Base-by-base conservation (phyloP, 768 basidiomycete species). In the Daedaleopsis sinensis region DNA sequence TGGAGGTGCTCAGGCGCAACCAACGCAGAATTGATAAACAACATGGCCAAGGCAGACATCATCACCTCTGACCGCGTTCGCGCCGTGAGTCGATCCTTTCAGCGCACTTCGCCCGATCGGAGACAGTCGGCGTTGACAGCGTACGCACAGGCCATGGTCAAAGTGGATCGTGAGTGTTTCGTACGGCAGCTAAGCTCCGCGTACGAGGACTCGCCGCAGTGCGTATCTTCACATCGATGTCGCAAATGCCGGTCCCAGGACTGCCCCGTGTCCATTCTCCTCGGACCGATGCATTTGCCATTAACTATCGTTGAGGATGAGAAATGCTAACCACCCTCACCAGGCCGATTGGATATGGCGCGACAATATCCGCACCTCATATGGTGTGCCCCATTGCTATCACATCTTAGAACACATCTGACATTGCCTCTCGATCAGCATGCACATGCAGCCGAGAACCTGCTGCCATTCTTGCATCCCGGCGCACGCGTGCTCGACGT, bases 321-420 rank as follows among this genome's bases (percentile, higher is more conserved):
- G 23, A 15, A 32, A 32, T 32, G 27, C 49, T 24, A 3, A 39
- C 55, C 15, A 52, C 16, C 5, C 21, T 42, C 48, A 12, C 24
- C 43, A 61, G 62, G 38, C 67, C 91, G 18, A 94, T 95, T 54
- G 90, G 91, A 2, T 83, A 90, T 68, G 88, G 86, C 13, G 96
- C 95, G 15, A 99, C 96, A 0, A 98, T 99, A 63, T 93, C 91
- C 42, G 96, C 96, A 0, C 96, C 96, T 1, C 96, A 99, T 72
- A 98, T 98, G 96, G 91, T 89, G 55, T 70, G 69, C 21, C 19
- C 23, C 23, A 27, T 42, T 42, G 27, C 27, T 32, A 32, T 32
- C 27, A 32, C 27, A 3, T 32, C 27, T 32, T 39, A 38, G 21
- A n/a, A 49, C 48, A 32, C 52, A 27, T 32, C 1, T 37, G 50